These are phyloP conservation scores for Cantharellus anzutake DNA, from an alignment of 768 basidiomycete species.

Conservation along the genomic window DNA sequence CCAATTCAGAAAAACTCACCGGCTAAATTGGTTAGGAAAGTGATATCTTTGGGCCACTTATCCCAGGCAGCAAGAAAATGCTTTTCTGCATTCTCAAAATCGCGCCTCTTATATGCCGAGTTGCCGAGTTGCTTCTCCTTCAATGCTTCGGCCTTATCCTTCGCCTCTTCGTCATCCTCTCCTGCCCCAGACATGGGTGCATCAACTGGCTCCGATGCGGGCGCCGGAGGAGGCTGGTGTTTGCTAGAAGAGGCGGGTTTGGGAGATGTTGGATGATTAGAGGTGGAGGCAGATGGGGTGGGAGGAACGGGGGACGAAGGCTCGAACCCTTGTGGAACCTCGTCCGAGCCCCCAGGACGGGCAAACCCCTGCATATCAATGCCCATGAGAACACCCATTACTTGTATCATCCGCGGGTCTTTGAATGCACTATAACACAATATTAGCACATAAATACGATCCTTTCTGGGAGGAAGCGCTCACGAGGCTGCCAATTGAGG, in stretches of 20 bases:
- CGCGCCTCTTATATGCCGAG: conserved; percentile 70
- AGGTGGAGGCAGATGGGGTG: conserved; percentile 15
- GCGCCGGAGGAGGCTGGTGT: conserved; percentile 23
- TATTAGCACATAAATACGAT: not conserved
- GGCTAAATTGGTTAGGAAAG: conserved; percentile 79
- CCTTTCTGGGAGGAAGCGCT: not conserved
- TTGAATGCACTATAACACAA: conserved; percentile 28
- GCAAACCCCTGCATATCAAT: conserved; percentile 78
- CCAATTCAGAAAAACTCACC: conserved; percentile 26
- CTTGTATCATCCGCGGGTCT: conserved; percentile 80
- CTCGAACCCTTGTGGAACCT: conserved; percentile 43
- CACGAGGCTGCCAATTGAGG: not conserved
- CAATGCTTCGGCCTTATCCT: conserved; percentile 59
- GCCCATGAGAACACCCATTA: conserved; percentile 82
- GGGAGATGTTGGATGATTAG: conserved; percentile 23
- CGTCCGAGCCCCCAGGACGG: conserved; percentile 68
- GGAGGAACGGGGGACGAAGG: conserved; percentile 17
- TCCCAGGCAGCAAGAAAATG: conserved; percentile 86
- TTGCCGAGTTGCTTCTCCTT: conserved; percentile 61
- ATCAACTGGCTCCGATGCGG: conserved; percentile 24
- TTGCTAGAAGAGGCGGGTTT: conserved; percentile 17
- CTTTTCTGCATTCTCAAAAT: conserved; percentile 57
- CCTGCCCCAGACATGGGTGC: conserved; percentile 35
- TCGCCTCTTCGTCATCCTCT: conserved; percentile 48
- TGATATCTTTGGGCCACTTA: conserved; percentile 78